Conservation (phyloP, 495 filamentous ascomycete species). For the Cudoniella acicularis region DNA sequence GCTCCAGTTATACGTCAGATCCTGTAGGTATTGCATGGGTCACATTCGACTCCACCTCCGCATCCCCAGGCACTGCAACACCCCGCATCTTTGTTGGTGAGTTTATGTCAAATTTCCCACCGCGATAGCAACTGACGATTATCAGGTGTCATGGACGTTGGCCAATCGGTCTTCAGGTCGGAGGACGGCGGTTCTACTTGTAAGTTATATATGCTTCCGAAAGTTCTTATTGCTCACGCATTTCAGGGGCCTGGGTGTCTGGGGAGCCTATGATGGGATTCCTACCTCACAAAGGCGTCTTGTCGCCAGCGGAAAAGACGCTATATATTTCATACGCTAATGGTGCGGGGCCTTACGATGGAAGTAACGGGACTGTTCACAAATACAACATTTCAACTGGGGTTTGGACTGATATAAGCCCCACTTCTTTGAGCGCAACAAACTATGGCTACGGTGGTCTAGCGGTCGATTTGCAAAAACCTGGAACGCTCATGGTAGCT, state of each 20-base stretch:
- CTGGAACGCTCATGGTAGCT: slow-evolving; percentile 53
- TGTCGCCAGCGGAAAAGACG: slow-evolving; percentile 50
- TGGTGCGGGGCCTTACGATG: slow-evolving; percentile 54
- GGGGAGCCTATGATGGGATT: slow-evolving; percentile 43
- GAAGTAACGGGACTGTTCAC: slow-evolving; percentile 45
- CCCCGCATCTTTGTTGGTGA: slow-evolving; percentile 53
- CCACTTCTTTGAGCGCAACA: slow-evolving; percentile 37
- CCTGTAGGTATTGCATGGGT: slow-evolving; percentile 45
- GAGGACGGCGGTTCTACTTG: slow-evolving; percentile 48
- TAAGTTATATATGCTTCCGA: neutral
- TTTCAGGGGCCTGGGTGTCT: slow-evolving; percentile 41
- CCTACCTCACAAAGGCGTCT: slow-evolving; percentile 52
- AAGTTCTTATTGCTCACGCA: neutral
- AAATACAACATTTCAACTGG: slow-evolving; percentile 45
- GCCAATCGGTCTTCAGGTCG: slow-evolving; percentile 50
- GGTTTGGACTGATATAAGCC: slow-evolving; percentile 54
- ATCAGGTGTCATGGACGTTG: slow-evolving; percentile 42
- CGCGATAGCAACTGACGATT: slow-evolving; percentile 8
- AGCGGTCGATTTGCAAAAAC: slow-evolving; percentile 48
- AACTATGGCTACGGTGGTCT: slow-evolving; percentile 55
- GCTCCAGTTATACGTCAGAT: slow-evolving; percentile 6
- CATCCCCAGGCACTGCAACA: slow-evolving; percentile 40
- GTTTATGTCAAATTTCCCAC: too few species aligned
- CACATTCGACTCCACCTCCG: slow-evolving; percentile 53
- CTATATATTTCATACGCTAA: slow-evolving; percentile 55